Base-by-base conservation (phyloP, 2,329 filamentous ascomycete species). In the Fusarium sp. region DNA sequence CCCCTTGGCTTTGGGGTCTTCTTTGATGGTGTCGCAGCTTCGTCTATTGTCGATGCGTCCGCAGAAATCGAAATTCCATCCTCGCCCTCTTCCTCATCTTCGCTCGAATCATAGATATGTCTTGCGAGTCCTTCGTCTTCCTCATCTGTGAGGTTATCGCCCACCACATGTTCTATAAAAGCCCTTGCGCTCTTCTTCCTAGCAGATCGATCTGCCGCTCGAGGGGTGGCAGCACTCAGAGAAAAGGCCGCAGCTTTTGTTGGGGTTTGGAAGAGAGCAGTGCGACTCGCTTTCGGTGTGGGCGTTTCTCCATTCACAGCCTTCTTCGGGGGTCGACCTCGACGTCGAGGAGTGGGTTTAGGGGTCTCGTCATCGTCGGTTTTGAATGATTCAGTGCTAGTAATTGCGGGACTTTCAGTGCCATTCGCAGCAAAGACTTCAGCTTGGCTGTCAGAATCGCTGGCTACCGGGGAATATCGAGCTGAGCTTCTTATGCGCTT, bases 121-220 rank as follows among this genome's bases (percentile, higher is more conserved):
- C 89, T 84, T 2, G 89, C 90, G 27, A 96, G 82, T 6, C 84
- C 85, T 56, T 91, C 88, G 13, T 89, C 90, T 50, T 91, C 91
- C 34, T 93, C 91, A 50, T 93, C 90, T 74, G 88, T 90, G 25
- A 85, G 84, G 8, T 83, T 86, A 16, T 86, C 89, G 18, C 86
- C 84, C 10, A 91, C 83, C 6, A 89, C 89, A 44, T 89, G 89
- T 75, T 94, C 89, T 36, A 96, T 90, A 56, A 97, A 81, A 4
- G 89, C 87, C 56, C 89, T 86, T 20, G 91, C 91, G 77, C 92
- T 97, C 83, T 97, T 97, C 75, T 90, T 90, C 74, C 91, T 89
- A 2, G 94, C 95, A 5, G 94, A 97, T 53, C 91, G 89, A 79
- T 97, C 93, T 18, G 91, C 91, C 69, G 92, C 91, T 42, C 87